Conservation (phyloP, 805 yeast species). For the Suhomyces sp. region DNA sequence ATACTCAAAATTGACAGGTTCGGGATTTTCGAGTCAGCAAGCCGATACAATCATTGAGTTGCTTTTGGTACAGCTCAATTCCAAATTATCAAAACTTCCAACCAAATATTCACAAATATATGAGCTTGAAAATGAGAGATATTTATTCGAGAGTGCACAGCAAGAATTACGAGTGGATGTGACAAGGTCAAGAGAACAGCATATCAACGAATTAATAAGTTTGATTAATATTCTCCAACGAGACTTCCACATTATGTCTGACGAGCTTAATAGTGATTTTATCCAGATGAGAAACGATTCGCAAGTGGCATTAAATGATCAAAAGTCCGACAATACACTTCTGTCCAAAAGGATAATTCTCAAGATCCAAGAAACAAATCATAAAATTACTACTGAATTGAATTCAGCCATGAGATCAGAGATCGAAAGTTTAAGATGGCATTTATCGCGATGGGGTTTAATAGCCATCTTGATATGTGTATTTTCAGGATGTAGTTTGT, state of each 20-base stretch:
- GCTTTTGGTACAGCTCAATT: slow-evolving; percentile 42
- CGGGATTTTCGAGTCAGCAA: slow-evolving; percentile 64
- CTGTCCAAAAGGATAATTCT: slow-evolving; percentile 67
- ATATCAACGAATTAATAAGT: slow-evolving; percentile 64
- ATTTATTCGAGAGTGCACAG: slow-evolving; percentile 88
- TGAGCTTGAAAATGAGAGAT: slow-evolving; percentile 84
- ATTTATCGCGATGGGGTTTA: slow-evolving; percentile 84
- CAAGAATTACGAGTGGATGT: slow-evolving; percentile 82
- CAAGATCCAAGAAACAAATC: slow-evolving; percentile 76
- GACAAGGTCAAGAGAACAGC: slow-evolving; percentile 66
- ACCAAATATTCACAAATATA: slow-evolving; percentile 50
- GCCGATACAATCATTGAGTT: slow-evolving; percentile 57
- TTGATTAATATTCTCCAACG: slow-evolving; percentile 70
- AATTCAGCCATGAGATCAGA: slow-evolving; percentile 81
- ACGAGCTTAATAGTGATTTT: slow-evolving; percentile 66
- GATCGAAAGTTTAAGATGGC: slow-evolving; percentile 90
- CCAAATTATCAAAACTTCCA: slow-evolving; percentile 44
- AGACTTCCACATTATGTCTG: slow-evolving; percentile 68
- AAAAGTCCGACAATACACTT: slow-evolving; percentile 78
- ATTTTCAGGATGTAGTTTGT: slow-evolving; percentile 49
- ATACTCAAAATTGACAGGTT: slow-evolving; percentile 47
- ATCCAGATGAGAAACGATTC: slow-evolving; percentile 67
- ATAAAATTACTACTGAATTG: slow-evolving; percentile 79
- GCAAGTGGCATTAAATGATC: slow-evolving; percentile 81
- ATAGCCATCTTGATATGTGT: slow-evolving; percentile 70